Conservation (phyloP, 495 filamentous ascomycete genomes). For the Penicillium robsamsonii region DNA sequence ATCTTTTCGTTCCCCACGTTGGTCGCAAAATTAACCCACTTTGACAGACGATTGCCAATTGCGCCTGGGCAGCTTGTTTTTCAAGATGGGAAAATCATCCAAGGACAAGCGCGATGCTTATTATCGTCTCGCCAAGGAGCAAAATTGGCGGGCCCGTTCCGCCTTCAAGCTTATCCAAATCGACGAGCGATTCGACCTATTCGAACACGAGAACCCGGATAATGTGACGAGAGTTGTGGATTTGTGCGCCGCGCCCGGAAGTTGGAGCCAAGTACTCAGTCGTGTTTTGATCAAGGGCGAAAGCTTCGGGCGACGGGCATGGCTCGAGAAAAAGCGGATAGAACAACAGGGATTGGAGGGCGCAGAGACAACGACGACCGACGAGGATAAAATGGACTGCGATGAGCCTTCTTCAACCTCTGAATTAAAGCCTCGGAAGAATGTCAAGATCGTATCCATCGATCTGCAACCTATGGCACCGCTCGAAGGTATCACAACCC, state of each 20-base stretch:
- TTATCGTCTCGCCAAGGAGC: constrained; percentile 95
- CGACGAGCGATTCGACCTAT: constrained; percentile 95
- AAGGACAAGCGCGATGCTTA: constrained; percentile 99
- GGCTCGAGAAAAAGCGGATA: constrained; percentile 73
- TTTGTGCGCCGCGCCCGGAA: constrained; percentile 92
- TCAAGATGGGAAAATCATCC: constrained; percentile 88
- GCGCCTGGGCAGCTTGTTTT: not conserved
- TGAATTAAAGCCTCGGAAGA: constrained; percentile 57
- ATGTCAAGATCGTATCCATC: constrained; percentile 92
- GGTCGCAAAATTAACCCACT: constrained; percentile 21
- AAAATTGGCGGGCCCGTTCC: constrained; percentile 94
- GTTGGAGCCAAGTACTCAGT: constrained; percentile 95
- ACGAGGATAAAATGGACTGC: constrained; percentile 19
- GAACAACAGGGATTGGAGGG: constrained; percentile 45
- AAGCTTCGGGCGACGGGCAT: constrained; percentile 77
- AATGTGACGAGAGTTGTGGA: constrained; percentile 91
- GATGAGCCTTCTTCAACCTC: constrained; percentile 32
- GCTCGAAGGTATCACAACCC: constrained; percentile 82
- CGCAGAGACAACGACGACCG: constrained; percentile 23
- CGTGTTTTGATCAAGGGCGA: constrained; percentile 89
- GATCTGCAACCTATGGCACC: constrained; percentile 95
- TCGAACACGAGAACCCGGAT: constrained; percentile 57
- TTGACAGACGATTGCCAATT: constrained; percentile 10
- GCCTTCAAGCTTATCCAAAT: constrained; percentile 97
- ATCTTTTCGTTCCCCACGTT: constrained; percentile 35